Base-by-base conservation (phyloP, 768 basidiomycete genomes). In the Boletus eberwhitei region DNA sequence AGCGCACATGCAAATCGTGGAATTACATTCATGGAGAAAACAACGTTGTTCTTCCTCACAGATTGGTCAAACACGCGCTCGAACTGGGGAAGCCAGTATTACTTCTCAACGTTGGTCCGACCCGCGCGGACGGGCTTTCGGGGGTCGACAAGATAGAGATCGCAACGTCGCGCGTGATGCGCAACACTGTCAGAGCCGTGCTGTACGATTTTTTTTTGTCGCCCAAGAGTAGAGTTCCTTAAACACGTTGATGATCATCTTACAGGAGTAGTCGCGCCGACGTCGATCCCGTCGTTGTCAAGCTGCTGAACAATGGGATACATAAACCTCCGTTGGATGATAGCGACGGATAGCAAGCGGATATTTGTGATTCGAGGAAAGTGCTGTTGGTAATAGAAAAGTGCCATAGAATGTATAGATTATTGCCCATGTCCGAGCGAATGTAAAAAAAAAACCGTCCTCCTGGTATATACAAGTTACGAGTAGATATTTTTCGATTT, bases 61-160 rank as follows among this genome's bases (percentile, higher is more conserved):
- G 94, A 60, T 72, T 98, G 31, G 76, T 95, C 44, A 92, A 87
- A 67, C 86, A 83, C 59, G 93, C 94, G 1, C 67, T 88, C 5
- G 83, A 90, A 56, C 73, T 84, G 16, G 76, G 79, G 21, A 96
- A 93, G 71, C 86, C 87, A 0, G 85, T 93, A 6, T 71, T 96
- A 53, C 76, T 95, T 43, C 75, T 98, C 48, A 96, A 97, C 60
- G 74, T 91, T 21, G 96, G 96, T 8, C 93, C 93, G 3, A 88
- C 92, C 3, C 82, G 96, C 39, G 95, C 88, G 3, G 96, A 98
- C 66, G 73, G 70, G 26, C 64, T 87, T 39, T 66, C 73, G 6
- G 87, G 81, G 8, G 73, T 96, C 48, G 85, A 88, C 59, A 91
- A 93, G 72, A 78, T 97, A 54, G 90, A 95, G 55, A 76, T 90